Base-by-base conservation (phyloP, 2,329 filamentous ascomycete species). In the Aspergillus phoenicis region DNA sequence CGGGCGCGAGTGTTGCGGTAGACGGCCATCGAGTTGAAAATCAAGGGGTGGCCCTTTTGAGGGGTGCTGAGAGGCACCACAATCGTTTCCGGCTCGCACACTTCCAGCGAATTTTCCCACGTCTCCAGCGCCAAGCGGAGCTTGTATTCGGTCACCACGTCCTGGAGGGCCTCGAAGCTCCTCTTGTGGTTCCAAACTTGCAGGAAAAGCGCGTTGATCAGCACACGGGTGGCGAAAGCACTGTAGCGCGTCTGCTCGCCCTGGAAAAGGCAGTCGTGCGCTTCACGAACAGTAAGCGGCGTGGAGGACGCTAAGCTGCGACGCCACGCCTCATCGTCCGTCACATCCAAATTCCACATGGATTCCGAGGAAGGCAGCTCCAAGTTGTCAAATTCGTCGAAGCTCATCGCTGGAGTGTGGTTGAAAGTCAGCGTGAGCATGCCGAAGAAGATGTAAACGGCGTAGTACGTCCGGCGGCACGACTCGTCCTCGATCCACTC, bases 141-240 rank as follows among this genome's bases (percentile, higher is more conserved):
- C 83, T 97, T 98, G 85, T 97, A 98, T 80, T 98, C 95, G 3
- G 94, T 96, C 48, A 98, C 94, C 41, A 98, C 93, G 73, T 98
- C 94, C 79, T 98, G 95, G 43, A 98, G 83, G 54, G 94, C 93
- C 76, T 98, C 93, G n/a, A 94, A 94, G 76, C 92, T 97, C 73
- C 95, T 91, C 85, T 97, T 97, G 82, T 98, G 92, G 74, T 97
- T 96, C 95, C 95, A 99, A 2, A 98, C 94, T 77, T 98, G 95
- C 52, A 99, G 85, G 83, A 98, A 99, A 66, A 99, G 84, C 10
- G 95, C 94, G 73, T 98, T 99, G 84, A 98, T 97, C 91, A 99
- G 96, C 66, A 98, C 92, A 64, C 95, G 91, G 10, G 95, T 96
- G 5, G 93, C 94, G 75, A 98, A 99, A 1, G 94, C 94, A 73